Conservation (phyloP, 768 basidiomycete genomes). For the Leccinum boreale region DNA sequence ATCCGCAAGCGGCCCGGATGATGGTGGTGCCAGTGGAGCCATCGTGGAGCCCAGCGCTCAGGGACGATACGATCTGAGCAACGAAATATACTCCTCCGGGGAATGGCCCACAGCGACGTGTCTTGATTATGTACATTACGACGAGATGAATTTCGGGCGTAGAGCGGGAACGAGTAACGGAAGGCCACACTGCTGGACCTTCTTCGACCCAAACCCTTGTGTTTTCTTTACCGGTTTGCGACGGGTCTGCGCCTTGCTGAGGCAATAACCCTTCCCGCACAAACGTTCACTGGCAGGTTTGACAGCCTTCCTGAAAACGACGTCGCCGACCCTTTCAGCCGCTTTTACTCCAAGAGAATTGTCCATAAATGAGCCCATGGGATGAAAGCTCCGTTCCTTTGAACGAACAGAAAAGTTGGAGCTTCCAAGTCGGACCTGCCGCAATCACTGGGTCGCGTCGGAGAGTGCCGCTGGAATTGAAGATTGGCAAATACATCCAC, state of each 20-base stretch:
- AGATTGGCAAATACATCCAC: slow-evolving; percentile 12
- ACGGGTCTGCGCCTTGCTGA: not conserved
- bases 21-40: slow-evolving; percentile 1
- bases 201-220: slow-evolving; percentile 1
- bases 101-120: not conserved
- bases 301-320: slow-evolving; percentile 13
- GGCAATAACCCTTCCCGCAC: slow-evolving; percentile 12
- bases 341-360: slow-evolving; percentile 19
- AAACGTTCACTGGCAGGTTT: not conserved
- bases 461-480: slow-evolving; percentile 15
- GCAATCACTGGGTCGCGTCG: slow-evolving; percentile 7
- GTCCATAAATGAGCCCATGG: slow-evolving; percentile 1
- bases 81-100: slow-evolving; percentile 7
- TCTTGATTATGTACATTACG: slow-evolving; percentile 9
- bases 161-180: slow-evolving; percentile 10
- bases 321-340: slow-evolving; percentile 4
- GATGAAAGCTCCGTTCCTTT: slow-evolving; percentile 5
- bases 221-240: slow-evolving; percentile 5
- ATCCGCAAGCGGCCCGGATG: slow-evolving; percentile 18
- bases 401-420: not conserved
- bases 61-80: slow-evolving; percentile 8
- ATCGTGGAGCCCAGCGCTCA: not conserved
- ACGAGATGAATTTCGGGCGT: slow-evolving; percentile 14
- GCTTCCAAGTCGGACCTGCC: slow-evolving; percentile 9
- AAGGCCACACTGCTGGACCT: slow-evolving; percentile 1